Base-by-base conservation (phyloP, 352 stramenopile genomes). In the Pythium aristosporum region DNA sequence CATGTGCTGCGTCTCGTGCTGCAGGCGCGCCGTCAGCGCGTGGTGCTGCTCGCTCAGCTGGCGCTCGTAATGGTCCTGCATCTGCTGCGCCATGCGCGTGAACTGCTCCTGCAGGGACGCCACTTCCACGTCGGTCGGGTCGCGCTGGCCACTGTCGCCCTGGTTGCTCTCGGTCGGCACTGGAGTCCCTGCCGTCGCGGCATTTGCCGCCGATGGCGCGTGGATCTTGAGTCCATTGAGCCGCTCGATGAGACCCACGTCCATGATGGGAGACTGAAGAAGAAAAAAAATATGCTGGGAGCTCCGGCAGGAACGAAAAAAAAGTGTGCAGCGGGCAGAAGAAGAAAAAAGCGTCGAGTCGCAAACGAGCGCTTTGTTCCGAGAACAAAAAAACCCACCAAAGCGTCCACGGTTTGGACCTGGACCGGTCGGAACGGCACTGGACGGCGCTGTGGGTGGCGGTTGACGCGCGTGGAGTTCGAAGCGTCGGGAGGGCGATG, bases 161-260 rank as follows among this genome's bases (percentile, higher is more conserved):
- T 28, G 36, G 10, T 10, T 30, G 9, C 28, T 43, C 30, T 3
- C 32, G 50, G 11, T 39, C 6, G 23, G 18, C 9, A 42, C 11
- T 18, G 42, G 25, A 12, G 42, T 43, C 39, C 25, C 25, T 28
- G 32, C 25, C 23, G 44, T 55, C 23, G 20, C 18, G 54, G 53
- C 36, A 9, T 28, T 54, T 53, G 10, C 30, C 7, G 61, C 9
- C 46, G 46, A 34, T 52, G 46, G 21, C 25, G 44, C n/a, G 25
- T 63, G 53, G 23, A 92, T 70, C 68, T 88, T 88, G 28, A 92
- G 77, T 56, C 80, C 77, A 67, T 87, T 82, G 8, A 92, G 69
- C 20, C 81, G 79, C 77, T 89, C 79, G 69, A 92, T 90, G 32
- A 91, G 74, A 61, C 83, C 77, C 70, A 87, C 76, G 34, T 54